A percentile compares a stretch with the other conserved stretches of the same genome.
Conservation (phyloP, 345 rosid genomes). For the Zanthoxylum bungeanum region DNA sequence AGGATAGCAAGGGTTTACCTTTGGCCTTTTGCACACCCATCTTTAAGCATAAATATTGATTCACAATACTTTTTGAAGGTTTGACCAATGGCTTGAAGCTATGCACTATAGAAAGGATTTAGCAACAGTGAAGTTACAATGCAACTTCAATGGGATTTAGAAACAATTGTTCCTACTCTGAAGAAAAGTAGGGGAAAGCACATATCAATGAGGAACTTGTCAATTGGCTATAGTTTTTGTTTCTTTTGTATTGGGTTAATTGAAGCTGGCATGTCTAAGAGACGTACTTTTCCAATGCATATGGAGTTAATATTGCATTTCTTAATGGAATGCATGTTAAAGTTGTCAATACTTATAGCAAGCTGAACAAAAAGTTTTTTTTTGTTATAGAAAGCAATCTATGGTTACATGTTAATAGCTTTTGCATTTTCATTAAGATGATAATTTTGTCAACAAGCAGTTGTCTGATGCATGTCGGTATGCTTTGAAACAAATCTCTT, state of each 20-base stretch:
- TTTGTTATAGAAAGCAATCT: no score
- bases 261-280: background rate
- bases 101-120: background rate
- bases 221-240: background rate
- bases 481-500: background rate
- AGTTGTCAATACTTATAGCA: background rate
- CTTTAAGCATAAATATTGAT: background rate
- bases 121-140: background rate
- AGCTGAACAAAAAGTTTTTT: no score
- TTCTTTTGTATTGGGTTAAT: background rate
- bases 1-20: background rate
- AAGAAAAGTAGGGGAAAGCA: background rate
- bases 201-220: background rate
- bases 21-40: background rate
- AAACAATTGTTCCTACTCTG: background rate
- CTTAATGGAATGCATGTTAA: background rate
- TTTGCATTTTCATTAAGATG: no score
- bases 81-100: background rate
- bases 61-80: background rate
- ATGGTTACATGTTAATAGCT: no score
- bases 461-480: no score
- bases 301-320: background rate
- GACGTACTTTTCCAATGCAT: background rate
- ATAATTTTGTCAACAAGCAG: no score
- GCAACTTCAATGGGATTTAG: slow-evolving; percentile 8